Conservation (phyloP, 2,329 filamentous ascomycete genomes). For the Fusarium continuum region DNA sequence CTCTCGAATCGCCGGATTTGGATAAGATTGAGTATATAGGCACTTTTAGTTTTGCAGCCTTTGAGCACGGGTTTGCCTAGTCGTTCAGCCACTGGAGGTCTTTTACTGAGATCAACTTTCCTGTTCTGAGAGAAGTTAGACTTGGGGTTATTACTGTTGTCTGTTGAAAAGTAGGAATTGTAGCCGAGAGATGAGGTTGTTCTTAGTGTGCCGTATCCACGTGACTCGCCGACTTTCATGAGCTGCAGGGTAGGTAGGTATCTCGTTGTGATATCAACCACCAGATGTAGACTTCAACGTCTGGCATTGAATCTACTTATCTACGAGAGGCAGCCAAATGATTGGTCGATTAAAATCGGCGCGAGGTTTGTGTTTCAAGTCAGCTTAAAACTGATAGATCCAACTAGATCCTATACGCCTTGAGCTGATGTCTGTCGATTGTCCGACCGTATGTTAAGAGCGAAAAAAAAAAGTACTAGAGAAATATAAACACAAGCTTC, state of each 20-base stretch:
- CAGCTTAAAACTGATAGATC: too few relatives aligned
- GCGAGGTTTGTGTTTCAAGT: too few relatives aligned
- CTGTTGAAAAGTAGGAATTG: neutral
- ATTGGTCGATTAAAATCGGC: too few relatives aligned
- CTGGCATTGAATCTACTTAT: too few relatives aligned
- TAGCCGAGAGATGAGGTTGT: constrained; percentile 4
- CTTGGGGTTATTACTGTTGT: neutral
- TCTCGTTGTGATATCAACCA: too few relatives aligned
- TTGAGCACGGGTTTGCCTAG: neutral
- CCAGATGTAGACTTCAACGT: too few relatives aligned
- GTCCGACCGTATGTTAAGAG: too few relatives aligned
- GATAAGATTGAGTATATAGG: constrained; percentile 19
- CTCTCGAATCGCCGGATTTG: constrained; percentile 27
- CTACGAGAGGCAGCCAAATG: too few relatives aligned
- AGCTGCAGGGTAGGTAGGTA: constrained; percentile 4
- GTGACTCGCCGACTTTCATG: neutral
- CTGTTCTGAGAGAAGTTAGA: neutral
- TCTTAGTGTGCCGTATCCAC: neutral
- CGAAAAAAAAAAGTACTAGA: too few relatives aligned
- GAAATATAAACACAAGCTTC: too few relatives aligned
- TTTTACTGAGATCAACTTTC: neutral
- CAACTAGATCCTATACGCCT: too few relatives aligned
- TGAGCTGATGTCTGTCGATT: too few relatives aligned
- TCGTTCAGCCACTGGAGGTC: neutral
- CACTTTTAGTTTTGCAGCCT: constrained; percentile 10